Evolutionary conservation across 208 protist species (phyloP), one percentile per base, ranked within the genome.

Genomic region (Leishmania braziliensis): DNA sequence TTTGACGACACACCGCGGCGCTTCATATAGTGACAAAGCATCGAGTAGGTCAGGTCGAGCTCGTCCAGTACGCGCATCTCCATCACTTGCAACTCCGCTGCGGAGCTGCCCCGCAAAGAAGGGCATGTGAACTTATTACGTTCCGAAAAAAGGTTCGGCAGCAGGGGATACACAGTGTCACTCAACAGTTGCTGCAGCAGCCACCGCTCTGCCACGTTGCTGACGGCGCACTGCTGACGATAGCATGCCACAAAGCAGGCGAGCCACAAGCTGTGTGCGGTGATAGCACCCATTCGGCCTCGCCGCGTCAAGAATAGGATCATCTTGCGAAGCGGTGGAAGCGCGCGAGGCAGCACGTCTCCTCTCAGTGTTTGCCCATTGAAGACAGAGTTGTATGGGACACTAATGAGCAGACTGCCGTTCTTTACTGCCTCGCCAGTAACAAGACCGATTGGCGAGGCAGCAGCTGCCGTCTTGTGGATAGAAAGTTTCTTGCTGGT

Each of bases 341-440:
- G 50, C 1, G 81, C 83, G 0, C n/a, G 71, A 3, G 92, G 89
- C 65, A 88, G 66, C 48, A 87, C 72, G 58, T 88, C 89, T 26
- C 94, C 94, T 33, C 89, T 86, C 53, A 95, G 66, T 8, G 92
- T 96, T 79, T 96, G 89, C 20, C 78, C 82, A 51, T 96, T 96
- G 48, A 95, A 75, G 69, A 89, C 86, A n/a, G 82, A 65, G 46
- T 79, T 76, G 84, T 96, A 96, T 9, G 95, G 95, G 18, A 96
- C 91, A 23, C 74, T 89, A 51, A 93, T 83, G 51, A 98, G 75
- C 0, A 91, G 87, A 3, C 84, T 79, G 23, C 94, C 94, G 70
- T 88, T 75, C 58, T 86, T 85, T 29, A 94, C 74, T 0, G 84
- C 29, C 65, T 95, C 90, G 26, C 72, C 86, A 3, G 79, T 71